Conservation (phyloP, 169 alveolate species). For the Perkinsus marinus region DNA sequence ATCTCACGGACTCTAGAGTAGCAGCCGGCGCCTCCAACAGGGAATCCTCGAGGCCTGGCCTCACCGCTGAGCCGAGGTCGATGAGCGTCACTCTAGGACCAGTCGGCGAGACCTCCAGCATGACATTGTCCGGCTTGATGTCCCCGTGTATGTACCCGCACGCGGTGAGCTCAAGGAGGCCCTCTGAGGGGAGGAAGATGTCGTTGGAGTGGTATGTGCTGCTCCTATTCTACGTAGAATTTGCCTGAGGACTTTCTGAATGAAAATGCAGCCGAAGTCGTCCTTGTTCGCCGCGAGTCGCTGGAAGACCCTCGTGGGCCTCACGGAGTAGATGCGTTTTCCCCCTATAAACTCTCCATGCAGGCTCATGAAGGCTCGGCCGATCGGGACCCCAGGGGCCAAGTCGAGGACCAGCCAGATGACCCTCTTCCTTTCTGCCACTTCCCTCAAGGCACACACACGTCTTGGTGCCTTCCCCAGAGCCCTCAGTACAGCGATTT, state of each 20-base stretch:
- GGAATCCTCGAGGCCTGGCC: not conserved
- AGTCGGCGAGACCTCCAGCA: not conserved
- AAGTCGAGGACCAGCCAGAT: not conserved
- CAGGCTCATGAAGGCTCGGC: not conserved
- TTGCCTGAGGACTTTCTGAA: not conserved
- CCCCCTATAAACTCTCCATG: not conserved
- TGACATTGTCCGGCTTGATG: not conserved
- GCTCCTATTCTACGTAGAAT: not conserved
- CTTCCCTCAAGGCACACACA: not conserved
- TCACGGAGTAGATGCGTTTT: not conserved
- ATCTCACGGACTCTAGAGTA: not conserved
- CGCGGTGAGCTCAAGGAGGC: not conserved
- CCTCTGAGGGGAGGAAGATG: not conserved
- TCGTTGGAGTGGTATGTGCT: not conserved
- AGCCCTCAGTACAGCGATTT: not conserved
- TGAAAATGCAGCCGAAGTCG: not conserved
- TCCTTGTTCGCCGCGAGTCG: not conserved
- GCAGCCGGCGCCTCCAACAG: not conserved
- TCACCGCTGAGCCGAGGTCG: not conserved
- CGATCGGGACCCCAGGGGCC: not conserved
- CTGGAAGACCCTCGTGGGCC: not conserved
- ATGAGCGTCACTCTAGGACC: not conserved
- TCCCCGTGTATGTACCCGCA: not conserved
- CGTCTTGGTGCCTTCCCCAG: not conserved
- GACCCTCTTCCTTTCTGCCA: not conserved